These are phyloP conservation scores for Psophocarpus tetragonolobus DNA, from an alignment of 306 rosid genomes.

Conservation along the genomic window DNA sequence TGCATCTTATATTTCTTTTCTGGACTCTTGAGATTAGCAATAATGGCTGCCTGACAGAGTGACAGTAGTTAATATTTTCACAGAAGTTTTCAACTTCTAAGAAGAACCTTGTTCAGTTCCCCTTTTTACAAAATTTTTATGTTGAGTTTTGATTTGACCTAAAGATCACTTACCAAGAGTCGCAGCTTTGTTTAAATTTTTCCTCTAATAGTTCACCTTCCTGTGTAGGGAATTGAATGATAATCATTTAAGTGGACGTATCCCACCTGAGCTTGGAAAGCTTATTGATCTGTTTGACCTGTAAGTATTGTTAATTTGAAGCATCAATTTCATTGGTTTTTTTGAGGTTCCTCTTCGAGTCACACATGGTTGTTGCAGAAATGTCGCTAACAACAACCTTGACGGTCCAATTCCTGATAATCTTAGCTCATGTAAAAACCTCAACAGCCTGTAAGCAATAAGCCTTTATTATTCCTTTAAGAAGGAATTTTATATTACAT, in stretches of 20 bases:
- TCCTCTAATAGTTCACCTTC: background rate
- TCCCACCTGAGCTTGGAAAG: constrained; percentile 88
- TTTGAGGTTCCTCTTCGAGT: constrained; percentile 6
- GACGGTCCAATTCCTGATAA: constrained; percentile 73
- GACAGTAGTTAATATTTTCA: constrained; percentile 10
- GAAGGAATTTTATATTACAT: background rate
- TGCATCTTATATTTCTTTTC: background rate
- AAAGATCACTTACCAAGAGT: background rate
- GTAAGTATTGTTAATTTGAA: constrained; percentile 46
- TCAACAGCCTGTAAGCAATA: constrained; percentile 73
- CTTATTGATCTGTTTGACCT: constrained; percentile 74
- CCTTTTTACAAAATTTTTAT: background rate
- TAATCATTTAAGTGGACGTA: constrained; percentile 62
- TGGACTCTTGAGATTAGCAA: background rate
- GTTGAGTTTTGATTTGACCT: background rate
- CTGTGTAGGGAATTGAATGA: constrained; percentile 72
- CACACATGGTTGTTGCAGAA: constrained; percentile 42
- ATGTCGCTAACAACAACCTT: constrained; percentile 75
- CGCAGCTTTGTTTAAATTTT: background rate
- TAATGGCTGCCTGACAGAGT: background rate
- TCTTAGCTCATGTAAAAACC: constrained; percentile 77
- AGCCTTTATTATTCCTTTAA: background rate
- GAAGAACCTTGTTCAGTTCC: background rate
- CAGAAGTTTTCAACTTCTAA: background rate
- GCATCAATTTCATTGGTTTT: background rate